These are phyloP conservation scores for Pleurotus sapidus DNA, from an alignment of 768 basidiomycete species.

Conservation along the genomic window DNA sequence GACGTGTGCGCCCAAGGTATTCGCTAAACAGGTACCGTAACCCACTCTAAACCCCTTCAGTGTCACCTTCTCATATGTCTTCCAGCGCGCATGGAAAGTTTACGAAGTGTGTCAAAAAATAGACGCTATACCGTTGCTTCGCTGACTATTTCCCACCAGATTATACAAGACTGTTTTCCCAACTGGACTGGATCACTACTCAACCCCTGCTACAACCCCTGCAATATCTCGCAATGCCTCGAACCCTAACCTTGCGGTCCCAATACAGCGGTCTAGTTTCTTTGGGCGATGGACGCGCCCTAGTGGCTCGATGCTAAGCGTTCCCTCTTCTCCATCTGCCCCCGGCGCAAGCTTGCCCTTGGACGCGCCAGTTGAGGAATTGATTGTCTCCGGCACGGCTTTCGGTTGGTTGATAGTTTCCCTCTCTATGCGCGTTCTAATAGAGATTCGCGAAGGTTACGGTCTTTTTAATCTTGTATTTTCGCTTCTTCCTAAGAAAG, in stretches of 20 bases:
- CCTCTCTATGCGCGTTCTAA: neutral
- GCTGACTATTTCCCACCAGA: conserved; percentile 27
- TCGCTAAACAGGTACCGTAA: conserved; percentile 46
- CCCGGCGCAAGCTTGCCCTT: conserved; percentile 14
- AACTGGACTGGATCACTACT: conserved; percentile 45
- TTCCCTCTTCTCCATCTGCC: conserved; percentile 12
- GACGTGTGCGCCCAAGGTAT: conserved; percentile 22
- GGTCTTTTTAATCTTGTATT: conserved; percentile 82
- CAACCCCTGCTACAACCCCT: conserved; percentile 34
- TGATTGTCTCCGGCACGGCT: conserved; percentile 73
- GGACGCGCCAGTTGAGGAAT: conserved; percentile 65
- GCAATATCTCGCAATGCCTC: conserved; percentile 31
- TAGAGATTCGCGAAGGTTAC: conserved; percentile 30
- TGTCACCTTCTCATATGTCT: neutral
- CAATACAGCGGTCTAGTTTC: conserved; percentile 24
- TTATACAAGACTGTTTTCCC: conserved; percentile 70
- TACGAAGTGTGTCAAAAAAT: conserved; percentile 46
- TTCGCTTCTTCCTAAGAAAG: conserved; percentile 67
- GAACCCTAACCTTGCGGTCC: conserved; percentile 19
- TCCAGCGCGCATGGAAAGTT: conserved; percentile 71
- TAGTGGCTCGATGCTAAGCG: conserved; percentile 17
- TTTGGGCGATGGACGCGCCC: conserved; percentile 34
- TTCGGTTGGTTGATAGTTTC: conserved; percentile 53
- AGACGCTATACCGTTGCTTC: neutral
- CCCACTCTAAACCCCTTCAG: conserved; percentile 11